Percentiles rank a stretch among this genome's conserved stretches.
Conservation (phyloP, 192 early-diverging fungal genomes). For the Lobosporangium transversale region DNA sequence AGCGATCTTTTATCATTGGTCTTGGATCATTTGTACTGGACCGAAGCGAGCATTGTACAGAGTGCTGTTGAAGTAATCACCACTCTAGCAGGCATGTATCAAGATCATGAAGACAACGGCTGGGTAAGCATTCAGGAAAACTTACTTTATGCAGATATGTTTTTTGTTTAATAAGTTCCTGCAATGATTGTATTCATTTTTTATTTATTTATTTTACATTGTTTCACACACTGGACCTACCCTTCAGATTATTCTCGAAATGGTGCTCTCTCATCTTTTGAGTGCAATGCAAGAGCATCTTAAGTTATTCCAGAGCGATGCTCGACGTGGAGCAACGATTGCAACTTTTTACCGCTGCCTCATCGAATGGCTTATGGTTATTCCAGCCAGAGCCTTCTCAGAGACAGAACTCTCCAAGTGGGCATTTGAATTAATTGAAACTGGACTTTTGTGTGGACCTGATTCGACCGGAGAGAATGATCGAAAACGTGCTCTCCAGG, state of each 20-base stretch:
- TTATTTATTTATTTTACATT: neutral
- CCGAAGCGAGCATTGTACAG: slow-evolving; percentile 66
- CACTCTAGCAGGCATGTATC: slow-evolving; percentile 67
- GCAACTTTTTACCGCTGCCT: slow-evolving; percentile 74
- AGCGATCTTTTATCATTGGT: slow-evolving; percentile 72
- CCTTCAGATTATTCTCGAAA: slow-evolving; percentile 59
- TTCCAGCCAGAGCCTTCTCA: slow-evolving; percentile 67
- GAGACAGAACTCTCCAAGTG: slow-evolving; percentile 69
- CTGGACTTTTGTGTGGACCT: slow-evolving; percentile 54
- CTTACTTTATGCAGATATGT: neutral
- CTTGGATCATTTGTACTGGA: slow-evolving; percentile 73
- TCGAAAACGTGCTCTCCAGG: slow-evolving; percentile 21
- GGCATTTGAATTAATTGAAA: slow-evolving; percentile 78
- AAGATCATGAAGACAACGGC: slow-evolving; percentile 64
- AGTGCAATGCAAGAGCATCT: slow-evolving; percentile 76
- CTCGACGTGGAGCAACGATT: slow-evolving; percentile 61
- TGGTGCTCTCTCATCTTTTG: slow-evolving; percentile 72
- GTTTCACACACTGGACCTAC: neutral
- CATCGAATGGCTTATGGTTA: slow-evolving; percentile 80
- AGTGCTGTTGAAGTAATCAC: slow-evolving; percentile 73
- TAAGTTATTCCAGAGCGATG: slow-evolving; percentile 48
- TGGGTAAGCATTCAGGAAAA: slow-evolving; percentile 42
- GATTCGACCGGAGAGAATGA: slow-evolving; percentile 35
- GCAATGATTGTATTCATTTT: neutral
- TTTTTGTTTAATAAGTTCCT: neutral